A percentile compares a stretch with the other conserved stretches of the same genome.
These are phyloP conservation scores for Cymbidium sinense DNA, from an alignment of 106 monocot genomes.

Conservation along the genomic window DNA sequence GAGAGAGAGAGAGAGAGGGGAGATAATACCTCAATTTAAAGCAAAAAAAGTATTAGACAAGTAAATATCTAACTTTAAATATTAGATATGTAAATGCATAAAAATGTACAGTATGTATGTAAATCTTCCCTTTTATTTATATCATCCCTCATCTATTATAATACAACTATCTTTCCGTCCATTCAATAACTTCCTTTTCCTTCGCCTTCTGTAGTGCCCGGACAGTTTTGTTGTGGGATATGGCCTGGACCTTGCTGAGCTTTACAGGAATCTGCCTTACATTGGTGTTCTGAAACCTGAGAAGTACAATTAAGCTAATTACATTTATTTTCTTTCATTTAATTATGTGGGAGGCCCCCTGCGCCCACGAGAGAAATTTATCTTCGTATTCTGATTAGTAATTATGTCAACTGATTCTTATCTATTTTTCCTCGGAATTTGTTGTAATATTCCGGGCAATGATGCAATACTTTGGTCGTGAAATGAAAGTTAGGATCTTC, in stretches of 20 bases:
- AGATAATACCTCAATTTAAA: no score
- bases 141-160: no score
- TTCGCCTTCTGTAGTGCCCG: constrained; percentile 56
- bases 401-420: not conserved
- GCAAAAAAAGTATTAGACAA: no score
- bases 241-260: constrained; percentile 85
- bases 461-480: not conserved
- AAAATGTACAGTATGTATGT: no score
- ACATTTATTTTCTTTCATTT: not conserved
- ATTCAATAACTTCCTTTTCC: no score
- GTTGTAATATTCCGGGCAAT: not conserved
- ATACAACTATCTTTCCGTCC: no score
- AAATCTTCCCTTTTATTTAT: no score
- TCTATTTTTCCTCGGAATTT: not conserved
- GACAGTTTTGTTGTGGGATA: constrained; percentile 85
- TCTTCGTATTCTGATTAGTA: not conserved
- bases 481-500: no score
- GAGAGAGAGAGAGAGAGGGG: no score
- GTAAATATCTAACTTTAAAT: no score
- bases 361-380: not conserved
- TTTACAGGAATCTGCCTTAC: constrained; percentile 80
- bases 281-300: constrained; percentile 80
- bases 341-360: not conserved
- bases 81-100: no score
- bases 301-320: constrained; percentile 35